Evolutionary conservation across 495 filamentous ascomycete genomes (phyloP).

Genomic region (Penicillium soppii): DNA sequence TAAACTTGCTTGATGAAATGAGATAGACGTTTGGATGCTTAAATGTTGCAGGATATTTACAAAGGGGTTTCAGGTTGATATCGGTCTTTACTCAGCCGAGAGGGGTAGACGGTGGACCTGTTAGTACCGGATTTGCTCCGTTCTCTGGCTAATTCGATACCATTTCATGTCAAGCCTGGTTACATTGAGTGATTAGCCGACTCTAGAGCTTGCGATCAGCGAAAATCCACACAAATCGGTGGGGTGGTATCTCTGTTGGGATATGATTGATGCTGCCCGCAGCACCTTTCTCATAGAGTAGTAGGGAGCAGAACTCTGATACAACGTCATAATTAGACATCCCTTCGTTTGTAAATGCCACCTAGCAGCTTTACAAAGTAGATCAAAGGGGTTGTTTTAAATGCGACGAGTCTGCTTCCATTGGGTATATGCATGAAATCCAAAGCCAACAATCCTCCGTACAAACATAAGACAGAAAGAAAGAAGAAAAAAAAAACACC

Average conservation of each 20-base stretch:
- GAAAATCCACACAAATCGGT: no score
- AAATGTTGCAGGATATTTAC: not conserved
- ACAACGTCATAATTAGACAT: no score
- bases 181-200: not conserved
- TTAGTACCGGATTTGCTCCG: not conserved
- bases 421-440: conserved; percentile 30
- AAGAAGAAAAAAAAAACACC: conserved; percentile 1
- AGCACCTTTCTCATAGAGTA: no score
- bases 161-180: no score
- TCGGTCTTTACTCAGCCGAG: conserved; percentile 3
- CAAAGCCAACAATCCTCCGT: conserved; percentile 11
- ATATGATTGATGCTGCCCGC: no score
- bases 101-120: conserved; percentile 6
- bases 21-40: not conserved
- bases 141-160: not conserved
- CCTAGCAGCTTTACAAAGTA: not conserved
- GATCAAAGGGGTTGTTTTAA: conserved; percentile 9
- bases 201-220: not conserved
- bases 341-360: no score
- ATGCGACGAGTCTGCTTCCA: conserved; percentile 20
- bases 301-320: no score
- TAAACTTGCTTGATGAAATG: not conserved
- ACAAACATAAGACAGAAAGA: conserved; percentile 9
- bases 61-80: conserved; percentile 6
- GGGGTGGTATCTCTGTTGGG: no score